A percentile compares a stretch with the other conserved stretches of the same genome.
Evolutionary conservation across 768 basidiomycete genomes (phyloP).

Genomic region (Megacollybia marginata): DNA sequence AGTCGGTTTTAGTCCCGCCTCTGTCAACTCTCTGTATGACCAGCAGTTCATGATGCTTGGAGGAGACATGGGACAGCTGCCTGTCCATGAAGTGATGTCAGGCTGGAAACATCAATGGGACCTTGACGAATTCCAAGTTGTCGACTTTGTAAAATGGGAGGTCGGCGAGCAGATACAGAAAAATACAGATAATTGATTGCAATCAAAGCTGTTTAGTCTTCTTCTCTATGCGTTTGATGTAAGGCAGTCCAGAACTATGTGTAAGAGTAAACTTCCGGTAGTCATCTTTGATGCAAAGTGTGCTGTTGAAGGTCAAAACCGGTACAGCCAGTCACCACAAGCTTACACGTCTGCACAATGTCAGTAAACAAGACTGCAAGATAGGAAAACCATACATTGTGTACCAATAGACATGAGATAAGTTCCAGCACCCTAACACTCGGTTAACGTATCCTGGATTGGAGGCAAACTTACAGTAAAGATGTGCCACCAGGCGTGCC

Average conservation of each 20-base stretch:
- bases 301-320: conserved; percentile 23
- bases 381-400: conserved; percentile 28
- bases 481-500: conserved; percentile 74
- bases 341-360: conserved; percentile 34
- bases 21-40: conserved; percentile 45
- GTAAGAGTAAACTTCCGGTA: conserved; percentile 39
- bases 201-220: background rate
- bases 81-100: conserved; percentile 37
- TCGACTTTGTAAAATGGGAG: conserved; percentile 21
- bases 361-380: conserved; percentile 1
- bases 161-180: conserved; percentile 20
- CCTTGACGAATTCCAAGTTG: conserved; percentile 25
- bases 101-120: conserved; percentile 50
- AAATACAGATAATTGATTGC: background rate
- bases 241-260: conserved; percentile 40
- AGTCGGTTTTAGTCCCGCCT: conserved; percentile 68
- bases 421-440: conserved; percentile 36
- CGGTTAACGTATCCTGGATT: background rate
- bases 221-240: conserved; percentile 26
- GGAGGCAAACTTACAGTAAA: conserved; percentile 39
- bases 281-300: conserved; percentile 55
- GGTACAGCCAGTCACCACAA: conserved; percentile 17
- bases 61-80: conserved; percentile 36
- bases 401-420: conserved; percentile 47
- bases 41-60: conserved; percentile 73